Evolutionary conservation across 1,284 basidiomycete species (phyloP), one percentile per base, ranked within the genome.

Genomic region (Heterobasidion occidentale): DNA sequence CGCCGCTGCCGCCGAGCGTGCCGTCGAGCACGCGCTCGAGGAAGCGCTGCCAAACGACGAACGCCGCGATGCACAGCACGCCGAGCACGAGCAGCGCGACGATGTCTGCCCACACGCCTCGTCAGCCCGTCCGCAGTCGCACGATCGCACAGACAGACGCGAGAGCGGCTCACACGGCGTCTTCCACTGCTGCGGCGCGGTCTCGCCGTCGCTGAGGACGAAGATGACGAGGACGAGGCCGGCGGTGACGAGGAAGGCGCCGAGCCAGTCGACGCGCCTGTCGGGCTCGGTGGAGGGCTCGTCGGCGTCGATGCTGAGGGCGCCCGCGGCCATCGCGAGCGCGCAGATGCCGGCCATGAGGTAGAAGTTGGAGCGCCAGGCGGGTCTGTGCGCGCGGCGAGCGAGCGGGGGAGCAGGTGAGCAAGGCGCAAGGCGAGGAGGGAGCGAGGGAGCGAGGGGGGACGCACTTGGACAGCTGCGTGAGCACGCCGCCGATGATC

Each of bases 211-310:
- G 49, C 86, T 84, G 1, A 96, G 78, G 0, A 86, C 83, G 64
- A 94, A 95, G 11, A 90, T 79, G 60, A 96, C 76, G 2, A 95
- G 74, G 0, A 90, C 84, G 12, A 95, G 74, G 0, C 90, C 92
- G 0, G 76, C 67, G 0, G 90, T 93, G 49, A 92, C 77, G 36
- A 94, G 70, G 17, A 81, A 71, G 0, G 88, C 88, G 5, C 94
- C 93, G 19, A 91, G 64, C 89, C 90, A 94, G 65, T 97, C 93
- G 0, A 96, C 75, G 0, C 88, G 76, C 27, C 71, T 71, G 61
- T 90, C 86, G 0, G 47, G 54, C 57, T 81, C 79, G 5, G 66
- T 61, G 0, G 77, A 77, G 0, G 73, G 72, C 4, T 65, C 19
- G 60, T 85, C 70, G 15, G 58, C 52, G 19, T 79, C 79, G 42